Percentiles rank a stretch among this genome's conserved stretches.
These are phyloP conservation scores for Nakaseomyces sp. DNA, from an alignment of 1,139 yeast genomes.

Conservation along the genomic window DNA sequence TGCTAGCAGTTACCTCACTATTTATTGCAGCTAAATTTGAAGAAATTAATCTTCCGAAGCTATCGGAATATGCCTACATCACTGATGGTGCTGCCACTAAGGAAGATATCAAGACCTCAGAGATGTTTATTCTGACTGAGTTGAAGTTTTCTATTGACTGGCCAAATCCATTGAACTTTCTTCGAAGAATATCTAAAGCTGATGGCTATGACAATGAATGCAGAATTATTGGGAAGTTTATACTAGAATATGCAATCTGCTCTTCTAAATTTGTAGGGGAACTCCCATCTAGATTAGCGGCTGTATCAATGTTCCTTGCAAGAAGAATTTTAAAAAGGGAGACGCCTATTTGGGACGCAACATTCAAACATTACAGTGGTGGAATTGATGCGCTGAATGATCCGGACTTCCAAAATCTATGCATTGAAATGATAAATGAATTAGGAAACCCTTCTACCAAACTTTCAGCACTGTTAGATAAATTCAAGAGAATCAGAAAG, in stretches of 20 bases:
- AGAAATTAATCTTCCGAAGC: conserved; percentile 87
- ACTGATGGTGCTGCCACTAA: conserved; percentile 78
- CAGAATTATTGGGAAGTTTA: conserved; percentile 81
- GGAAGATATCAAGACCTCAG: conserved; percentile 81
- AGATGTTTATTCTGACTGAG: conserved; percentile 67
- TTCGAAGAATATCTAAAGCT: conserved; percentile 87
- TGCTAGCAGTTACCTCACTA: conserved; percentile 80
- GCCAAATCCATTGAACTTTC: conserved; percentile 90
- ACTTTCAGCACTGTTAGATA: conserved; percentile 23
- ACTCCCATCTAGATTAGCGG: conserved; percentile 74
- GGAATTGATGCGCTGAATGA: conserved; percentile 35
- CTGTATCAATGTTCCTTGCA: conserved; percentile 86
- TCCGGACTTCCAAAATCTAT: conserved; percentile 15
- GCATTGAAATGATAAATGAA: conserved; percentile 22
- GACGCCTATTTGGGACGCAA: conserved; percentile 63
- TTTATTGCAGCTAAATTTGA: conserved; percentile 94
- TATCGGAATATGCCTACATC: conserved; percentile 80
- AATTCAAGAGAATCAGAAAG: conserved; percentile 20
- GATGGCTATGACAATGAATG: conserved; percentile 87
- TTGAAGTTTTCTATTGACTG: conserved; percentile 74
- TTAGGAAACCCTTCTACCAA: conserved; percentile 26
- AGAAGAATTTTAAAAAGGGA: conserved; percentile 50
- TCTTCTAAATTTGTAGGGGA: conserved; percentile 71
- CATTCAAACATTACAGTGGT: conserved; percentile 76
- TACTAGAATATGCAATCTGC: conserved; percentile 70